A percentile compares a stretch with the other conserved stretches of the same genome.
phyloP scores from a whole-genome alignment of 345 rosid species.

The Citrus australasica region DNA sequence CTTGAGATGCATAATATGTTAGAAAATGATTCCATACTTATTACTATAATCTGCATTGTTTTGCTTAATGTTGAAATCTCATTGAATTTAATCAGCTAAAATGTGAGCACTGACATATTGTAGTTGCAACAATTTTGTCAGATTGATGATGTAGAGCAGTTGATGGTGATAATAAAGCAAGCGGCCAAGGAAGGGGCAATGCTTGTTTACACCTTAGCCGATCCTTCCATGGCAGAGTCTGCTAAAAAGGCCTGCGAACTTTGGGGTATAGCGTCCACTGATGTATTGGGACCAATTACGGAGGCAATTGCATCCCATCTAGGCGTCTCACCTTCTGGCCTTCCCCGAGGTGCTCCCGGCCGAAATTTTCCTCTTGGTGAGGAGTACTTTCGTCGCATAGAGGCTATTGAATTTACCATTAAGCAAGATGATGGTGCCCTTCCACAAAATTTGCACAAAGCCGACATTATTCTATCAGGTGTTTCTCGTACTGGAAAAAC shows the following conservation, averaged over 20 bases:
- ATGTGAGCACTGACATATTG: not conserved
- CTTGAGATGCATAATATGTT: not conserved
- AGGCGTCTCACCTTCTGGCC: conserved; percentile 80
- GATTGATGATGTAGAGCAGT: conserved; percentile 70
- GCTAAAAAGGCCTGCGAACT: conserved; percentile 61
- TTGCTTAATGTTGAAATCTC: not conserved
- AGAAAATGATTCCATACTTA: not conserved
- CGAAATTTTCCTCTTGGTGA: conserved; percentile 49
- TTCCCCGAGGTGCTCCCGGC: conserved; percentile 70
- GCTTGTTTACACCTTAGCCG: conserved; percentile 72
- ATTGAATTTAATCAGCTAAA: not conserved
- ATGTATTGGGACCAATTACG: conserved; percentile 83
- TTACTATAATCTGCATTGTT: not conserved
- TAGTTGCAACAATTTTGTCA: conserved; percentile 11
- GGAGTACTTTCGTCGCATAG: conserved; percentile 66
- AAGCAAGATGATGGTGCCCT: conserved; percentile 87
- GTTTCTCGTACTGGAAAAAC: conserved; percentile 91
- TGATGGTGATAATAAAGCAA: conserved; percentile 76
- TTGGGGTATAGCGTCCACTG: conserved; percentile 70
- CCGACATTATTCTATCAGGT: conserved; percentile 72
- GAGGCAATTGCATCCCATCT: conserved; percentile 76
- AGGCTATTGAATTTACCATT: conserved; percentile 86
- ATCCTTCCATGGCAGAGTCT: conserved; percentile 71
- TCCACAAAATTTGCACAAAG: conserved; percentile 65
- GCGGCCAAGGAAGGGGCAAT: conserved; percentile 84